These are phyloP conservation scores for Trichoderma oligosporum DNA, from an alignment of 2,329 filamentous ascomycete species.

Conservation along the genomic window DNA sequence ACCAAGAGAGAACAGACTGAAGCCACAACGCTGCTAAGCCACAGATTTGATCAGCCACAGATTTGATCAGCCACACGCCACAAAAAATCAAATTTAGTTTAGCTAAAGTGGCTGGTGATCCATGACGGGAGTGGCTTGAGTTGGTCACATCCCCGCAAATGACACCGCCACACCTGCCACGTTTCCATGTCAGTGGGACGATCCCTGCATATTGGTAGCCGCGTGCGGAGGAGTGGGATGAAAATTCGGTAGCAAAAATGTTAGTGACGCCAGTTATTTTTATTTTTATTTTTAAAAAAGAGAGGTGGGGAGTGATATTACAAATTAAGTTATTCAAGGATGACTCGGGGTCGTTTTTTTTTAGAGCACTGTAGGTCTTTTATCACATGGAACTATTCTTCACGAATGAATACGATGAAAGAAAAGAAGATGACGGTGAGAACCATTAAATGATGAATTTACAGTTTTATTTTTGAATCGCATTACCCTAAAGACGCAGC, in stretches of 20 bases:
- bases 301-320: too few species aligned
- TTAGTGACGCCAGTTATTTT: neutral
- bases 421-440: too few species aligned
- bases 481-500: neutral
- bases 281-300: neutral
- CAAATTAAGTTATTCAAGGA: neutral
- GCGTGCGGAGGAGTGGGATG: neutral
- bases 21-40: too few species aligned
- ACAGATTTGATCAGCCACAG: conserved; percentile 22
- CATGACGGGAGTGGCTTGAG: conserved; percentile 20
- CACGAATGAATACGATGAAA: too few species aligned
- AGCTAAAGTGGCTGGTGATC: conserved; percentile 2
- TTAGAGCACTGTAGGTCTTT: neutral
- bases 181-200: conserved; percentile 3
- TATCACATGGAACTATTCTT: neutral
- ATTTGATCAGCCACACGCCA: neutral
- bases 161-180: conserved; percentile 13
- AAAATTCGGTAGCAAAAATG: neutral
- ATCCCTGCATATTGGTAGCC: conserved; percentile 13
- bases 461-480: too few species aligned
- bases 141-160: conserved; percentile 4
- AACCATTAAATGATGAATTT: neutral
- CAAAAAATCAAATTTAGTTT: neutral
- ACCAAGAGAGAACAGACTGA: neutral
- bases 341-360: neutral